Conservation (phyloP, 345 rosid species). For the Eucalyptus brandiana region DNA sequence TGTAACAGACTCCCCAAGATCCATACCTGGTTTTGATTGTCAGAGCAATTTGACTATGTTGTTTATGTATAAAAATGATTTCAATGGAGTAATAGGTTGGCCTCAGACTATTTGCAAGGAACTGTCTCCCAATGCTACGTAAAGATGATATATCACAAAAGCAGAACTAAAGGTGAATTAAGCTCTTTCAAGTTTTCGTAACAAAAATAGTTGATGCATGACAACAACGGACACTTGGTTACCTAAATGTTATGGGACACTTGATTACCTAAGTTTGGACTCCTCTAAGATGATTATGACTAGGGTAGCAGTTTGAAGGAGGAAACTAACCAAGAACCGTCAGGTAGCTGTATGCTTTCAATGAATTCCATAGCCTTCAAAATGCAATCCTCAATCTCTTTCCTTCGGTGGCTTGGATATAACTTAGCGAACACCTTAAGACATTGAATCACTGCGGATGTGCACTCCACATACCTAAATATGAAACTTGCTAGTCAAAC, state of each 20-base stretch:
- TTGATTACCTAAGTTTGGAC: neutral
- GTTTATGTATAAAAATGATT: neutral
- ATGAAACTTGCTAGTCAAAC: neutral
- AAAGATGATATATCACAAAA: neutral
- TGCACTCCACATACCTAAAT: conserved; percentile 66
- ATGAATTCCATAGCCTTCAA: conserved; percentile 37
- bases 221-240: neutral
- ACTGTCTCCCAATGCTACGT: neutral
- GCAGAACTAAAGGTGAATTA: neutral
- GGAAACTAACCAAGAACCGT: conserved; percentile 58
- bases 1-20: conserved; percentile 69
- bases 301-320: neutral
- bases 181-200: neutral
- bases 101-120: neutral
- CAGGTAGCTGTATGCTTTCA: conserved; percentile 25
- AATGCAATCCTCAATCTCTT: conserved; percentile 30
- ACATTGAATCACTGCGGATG: conserved; percentile 62
- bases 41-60: neutral
- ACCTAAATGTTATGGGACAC: neutral
- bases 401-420: conserved; percentile 15
- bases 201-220: neutral
- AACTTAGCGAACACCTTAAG: conserved; percentile 15
- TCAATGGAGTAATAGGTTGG: neutral
- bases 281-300: neutral
- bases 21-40: conserved; percentile 39